Percentiles rank a stretch among this genome's conserved stretches.
Evolutionary conservation across 2,329 filamentous ascomycete genomes (phyloP).

Genomic region (Paramyrothecium roridum): DNA sequence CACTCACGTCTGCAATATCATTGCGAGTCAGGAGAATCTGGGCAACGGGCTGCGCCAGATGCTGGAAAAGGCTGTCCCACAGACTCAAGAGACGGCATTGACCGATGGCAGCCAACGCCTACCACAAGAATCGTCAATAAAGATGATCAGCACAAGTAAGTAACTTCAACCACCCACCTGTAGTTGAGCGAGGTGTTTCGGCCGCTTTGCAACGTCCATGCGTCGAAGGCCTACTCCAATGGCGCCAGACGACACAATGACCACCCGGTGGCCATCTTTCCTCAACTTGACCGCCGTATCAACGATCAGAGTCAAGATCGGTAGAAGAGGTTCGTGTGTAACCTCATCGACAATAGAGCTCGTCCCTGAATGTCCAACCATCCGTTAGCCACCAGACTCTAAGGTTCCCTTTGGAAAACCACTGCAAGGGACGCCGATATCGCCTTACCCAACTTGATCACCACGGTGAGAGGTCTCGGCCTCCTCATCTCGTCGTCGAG

Average conservation of each 20-base stretch:
- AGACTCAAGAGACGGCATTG: conserved; percentile 93
- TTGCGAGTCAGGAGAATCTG: conserved; percentile 93
- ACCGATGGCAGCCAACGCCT: conserved; percentile 91
- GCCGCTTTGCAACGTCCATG: conserved; percentile 83
- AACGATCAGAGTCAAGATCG: conserved; percentile 87
- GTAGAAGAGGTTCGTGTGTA: conserved; percentile 88
- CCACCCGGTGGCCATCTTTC: conserved; percentile 88
- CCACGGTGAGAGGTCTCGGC: conserved; percentile 37
- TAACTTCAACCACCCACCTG: conserved; percentile 54
- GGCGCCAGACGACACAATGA: conserved; percentile 95
- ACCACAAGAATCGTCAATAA: too few relatives aligned
- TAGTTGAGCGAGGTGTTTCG: conserved; percentile 84
- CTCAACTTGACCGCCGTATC: conserved; percentile 86
- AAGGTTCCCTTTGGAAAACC: background rate
- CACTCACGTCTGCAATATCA: conserved; percentile 85
- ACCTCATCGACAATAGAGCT: conserved; percentile 98
- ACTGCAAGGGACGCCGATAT: background rate
- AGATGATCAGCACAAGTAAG: background rate
- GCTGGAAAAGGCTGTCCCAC: conserved; percentile 89
- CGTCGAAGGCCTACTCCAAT: conserved; percentile 89
- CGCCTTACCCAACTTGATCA: conserved; percentile 67
- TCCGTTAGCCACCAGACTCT: conserved; percentile 16
- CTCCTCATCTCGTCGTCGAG: conserved; percentile 58
- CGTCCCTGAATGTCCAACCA: conserved; percentile 60
- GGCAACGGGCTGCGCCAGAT: conserved; percentile 85